These are phyloP conservation scores for Leccinum uliginosum DNA, from an alignment of 768 basidiomycete genomes.

Conservation along the genomic window DNA sequence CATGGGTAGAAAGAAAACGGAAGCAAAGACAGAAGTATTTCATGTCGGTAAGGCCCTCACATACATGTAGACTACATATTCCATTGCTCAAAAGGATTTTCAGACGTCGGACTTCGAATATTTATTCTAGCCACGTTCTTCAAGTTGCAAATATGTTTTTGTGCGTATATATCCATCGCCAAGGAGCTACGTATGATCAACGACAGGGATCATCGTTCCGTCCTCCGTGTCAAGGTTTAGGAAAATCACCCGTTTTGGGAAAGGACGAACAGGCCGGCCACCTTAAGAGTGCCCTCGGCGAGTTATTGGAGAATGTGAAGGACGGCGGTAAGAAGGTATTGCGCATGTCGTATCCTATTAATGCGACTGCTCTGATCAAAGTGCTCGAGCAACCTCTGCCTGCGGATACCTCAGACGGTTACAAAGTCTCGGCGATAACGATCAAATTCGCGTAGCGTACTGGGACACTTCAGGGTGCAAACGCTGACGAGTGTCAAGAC, in stretches of 20 bases:
- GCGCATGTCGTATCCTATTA: not conserved
- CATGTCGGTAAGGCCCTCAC: constrained; percentile 41
- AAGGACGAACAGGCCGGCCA: not conserved
- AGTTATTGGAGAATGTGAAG: not conserved
- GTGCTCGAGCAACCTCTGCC: not conserved
- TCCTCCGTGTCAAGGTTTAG: not conserved
- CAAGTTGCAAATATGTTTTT: not conserved
- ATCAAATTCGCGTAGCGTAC: not conserved
- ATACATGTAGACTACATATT: not conserved
- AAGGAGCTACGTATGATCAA: not conserved
- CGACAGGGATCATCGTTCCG: not conserved
- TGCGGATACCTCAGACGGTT: not conserved
- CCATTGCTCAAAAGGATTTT: not conserved
- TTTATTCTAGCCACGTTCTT: not conserved
- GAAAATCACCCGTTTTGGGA: not conserved
- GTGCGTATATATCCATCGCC: not conserved
- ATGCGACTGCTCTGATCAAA: not conserved
- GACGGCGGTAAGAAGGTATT: not conserved
- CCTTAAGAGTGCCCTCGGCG: not conserved
- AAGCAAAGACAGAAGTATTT: constrained; percentile 34
- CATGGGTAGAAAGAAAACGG: constrained; percentile 28
- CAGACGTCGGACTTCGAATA: constrained; percentile 45
- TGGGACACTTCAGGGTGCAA: not conserved
- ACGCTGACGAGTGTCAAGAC: too few species aligned
- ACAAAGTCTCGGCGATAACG: not conserved